Base-by-base conservation (phyloP, 495 filamentous ascomycete genomes). In the Chaetomium tenue region DNA sequence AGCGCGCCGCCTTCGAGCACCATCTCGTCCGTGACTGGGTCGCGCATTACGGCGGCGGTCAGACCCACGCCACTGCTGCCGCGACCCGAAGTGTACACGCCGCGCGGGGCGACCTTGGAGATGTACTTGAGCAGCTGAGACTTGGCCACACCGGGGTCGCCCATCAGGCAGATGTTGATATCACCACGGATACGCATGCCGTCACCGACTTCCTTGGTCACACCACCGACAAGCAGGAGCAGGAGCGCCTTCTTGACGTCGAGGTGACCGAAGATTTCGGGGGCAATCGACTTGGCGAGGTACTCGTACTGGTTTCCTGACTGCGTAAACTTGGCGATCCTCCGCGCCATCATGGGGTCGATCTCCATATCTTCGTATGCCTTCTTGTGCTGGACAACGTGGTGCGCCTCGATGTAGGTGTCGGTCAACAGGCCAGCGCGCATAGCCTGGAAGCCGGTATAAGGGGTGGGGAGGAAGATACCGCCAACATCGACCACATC, bases 21-120 rank as follows among this genome's bases (percentile, higher is more conserved):
- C 95, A 98, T 98, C 74, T 98, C 94, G 73, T 98, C 94, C 0
- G 94, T 98, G 39, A 98, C 92, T 2, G 94, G 94, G 72, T 98
- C 94, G 60, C 94, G 88, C 94, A 98, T 98, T 16, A 98, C 93
- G 15, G 94, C 94, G 4, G 94, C 94, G 12, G 94, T 98, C 60
- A 98, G 86, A 88, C 94, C 94, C 53, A 98, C 94, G 71, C 94
- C 94, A 72, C 89, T 93, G 82, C 89, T 93, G 68, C 94, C 94
- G 68, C 94, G 91, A 71, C 94, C 94, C 11, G 95, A 97, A 2
- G 94, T 98, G 80, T 98, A 98, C 37, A 98, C 93, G 67, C 94
- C 94, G 53, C 94, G 90, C 26, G 94, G 94, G 6, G 94, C 94
- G 46, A 98, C 94, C 77, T 98, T 98, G 60, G 93, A 91, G 73